These are phyloP conservation scores for Lupinus albus DNA, from an alignment of 306 rosid species.

Conservation along the genomic window DNA sequence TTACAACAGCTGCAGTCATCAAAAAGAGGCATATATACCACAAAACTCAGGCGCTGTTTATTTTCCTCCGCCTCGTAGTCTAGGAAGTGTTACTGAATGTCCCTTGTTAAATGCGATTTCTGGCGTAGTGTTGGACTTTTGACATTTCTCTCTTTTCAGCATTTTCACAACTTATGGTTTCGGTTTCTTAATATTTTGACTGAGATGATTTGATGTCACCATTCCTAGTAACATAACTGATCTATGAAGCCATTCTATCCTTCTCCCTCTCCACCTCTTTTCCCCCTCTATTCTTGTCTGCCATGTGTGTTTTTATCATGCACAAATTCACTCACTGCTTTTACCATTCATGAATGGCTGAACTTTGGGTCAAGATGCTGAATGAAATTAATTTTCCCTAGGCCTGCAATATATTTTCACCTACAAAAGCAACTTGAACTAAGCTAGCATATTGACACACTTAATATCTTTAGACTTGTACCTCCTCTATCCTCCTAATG, in stretches of 20 bases:
- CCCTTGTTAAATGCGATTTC: too few relatives aligned
- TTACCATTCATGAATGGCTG: slow-evolving; percentile 27
- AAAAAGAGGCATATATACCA: slow-evolving; percentile 8
- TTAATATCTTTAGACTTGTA: slow-evolving; percentile 37
- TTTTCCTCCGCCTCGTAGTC: too few relatives aligned
- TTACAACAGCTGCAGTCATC: slow-evolving; percentile 28
- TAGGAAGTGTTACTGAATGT: too few relatives aligned
- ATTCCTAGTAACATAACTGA: neutral
- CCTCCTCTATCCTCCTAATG: slow-evolving; percentile 74
- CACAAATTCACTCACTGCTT: slow-evolving; percentile 3
- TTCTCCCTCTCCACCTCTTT: slow-evolving; percentile 15
- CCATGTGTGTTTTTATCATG: neutral
- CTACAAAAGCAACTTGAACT: slow-evolving; percentile 42
- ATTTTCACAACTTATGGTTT: slow-evolving; percentile 10
- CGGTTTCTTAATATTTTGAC: slow-evolving; percentile 18
- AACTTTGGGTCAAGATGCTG: slow-evolving; percentile 35
- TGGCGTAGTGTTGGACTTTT: slow-evolving; percentile 16
- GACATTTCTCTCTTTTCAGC: slow-evolving; percentile 27
- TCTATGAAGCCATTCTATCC: slow-evolving; percentile 2
- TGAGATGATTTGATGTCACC: slow-evolving; percentile 1
- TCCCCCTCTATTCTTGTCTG: neutral
- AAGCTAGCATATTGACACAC: slow-evolving; percentile 45
- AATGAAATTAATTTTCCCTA: slow-evolving; percentile 32
- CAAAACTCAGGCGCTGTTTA: slow-evolving; percentile 1
- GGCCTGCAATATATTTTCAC: slow-evolving; percentile 42